Evolutionary conservation across 2,329 filamentous ascomycete genomes (phyloP), one percentile per base, ranked within the genome.

Genomic region (Metarhizium album): DNA sequence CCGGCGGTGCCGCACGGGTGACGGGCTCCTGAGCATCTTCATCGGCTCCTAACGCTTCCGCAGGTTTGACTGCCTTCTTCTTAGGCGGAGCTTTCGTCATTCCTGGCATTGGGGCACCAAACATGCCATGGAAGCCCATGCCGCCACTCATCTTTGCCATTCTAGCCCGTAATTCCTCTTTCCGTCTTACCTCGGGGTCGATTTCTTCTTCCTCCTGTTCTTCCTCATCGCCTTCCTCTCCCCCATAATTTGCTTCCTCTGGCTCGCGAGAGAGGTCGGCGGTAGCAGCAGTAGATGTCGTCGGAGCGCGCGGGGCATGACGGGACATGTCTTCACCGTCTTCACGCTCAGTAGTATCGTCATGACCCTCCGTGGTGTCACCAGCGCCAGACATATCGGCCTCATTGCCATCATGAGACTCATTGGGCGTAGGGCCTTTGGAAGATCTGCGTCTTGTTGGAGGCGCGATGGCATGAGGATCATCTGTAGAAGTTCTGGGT

Each of bases 91-190:
- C 40, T 29, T 43, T 62, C n/a, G 69, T 67, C 23, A 85, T 77
- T 16, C 83, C 78, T 64, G 89, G 79, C 53, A 81, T 82, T 35
- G 83, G 81, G 20, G 79, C 78, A 18, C 87, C 88, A 66, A 95
- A 94, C 83, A 97, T 93, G 60, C 89, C 88, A 64, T 89, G 83
- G 85, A 97, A 95, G 45, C 89, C 89, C 88, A 95, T 95, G 22
- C 91, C 91, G 50, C 91, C 91, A 58, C 91, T 95, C 86, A 98
- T 93, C 70, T 95, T 96, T 45, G 93, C 93, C 89, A 98, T 98
- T 59, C 93, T 83, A 54, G 93, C 90, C 53, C 93, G 82, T 31
- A 98, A 75, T 64, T 96, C 91, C 69, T 95, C 83, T 64, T 85
- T 87, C 48, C 90, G 84, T 58, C 81, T 83, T 22, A 88, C 76